Conservation (phyloP, 192 early-diverging fungal genomes). For the Helicostylum pulchrum region DNA sequence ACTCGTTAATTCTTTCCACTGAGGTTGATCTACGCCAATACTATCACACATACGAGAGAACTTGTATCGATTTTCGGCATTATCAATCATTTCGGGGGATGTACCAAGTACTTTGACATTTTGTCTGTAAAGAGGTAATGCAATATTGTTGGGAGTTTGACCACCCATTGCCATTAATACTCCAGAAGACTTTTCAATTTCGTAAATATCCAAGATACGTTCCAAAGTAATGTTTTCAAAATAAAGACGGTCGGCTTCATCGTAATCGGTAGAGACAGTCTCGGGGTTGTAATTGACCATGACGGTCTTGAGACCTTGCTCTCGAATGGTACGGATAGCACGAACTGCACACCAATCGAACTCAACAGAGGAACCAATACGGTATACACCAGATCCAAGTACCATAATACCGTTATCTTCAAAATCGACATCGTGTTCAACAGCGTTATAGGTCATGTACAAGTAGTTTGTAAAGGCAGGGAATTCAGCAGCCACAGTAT, state of each 20-base stretch:
- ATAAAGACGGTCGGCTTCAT: constrained; percentile 97
- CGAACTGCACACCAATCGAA: constrained; percentile 99
- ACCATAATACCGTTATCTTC: constrained; percentile 96
- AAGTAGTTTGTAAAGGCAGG: constrained; percentile 97
- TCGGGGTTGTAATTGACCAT: constrained; percentile 99
- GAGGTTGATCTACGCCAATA: constrained; percentile 95
- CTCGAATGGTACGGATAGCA: constrained; percentile 90
- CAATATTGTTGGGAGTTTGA: constrained; percentile 98
- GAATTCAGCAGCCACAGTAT: constrained; percentile 98
- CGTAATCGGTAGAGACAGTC: constrained; percentile 99
- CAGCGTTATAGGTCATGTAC: constrained; percentile 96
- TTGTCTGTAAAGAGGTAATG: constrained; percentile 83
- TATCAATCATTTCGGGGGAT: constrained; percentile 95
- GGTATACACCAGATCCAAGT: constrained; percentile 95
- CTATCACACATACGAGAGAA: constrained; percentile 96
- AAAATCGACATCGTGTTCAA: constrained; percentile 88
- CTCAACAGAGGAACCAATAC: constrained; percentile 97
- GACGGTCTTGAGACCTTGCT: constrained; percentile 85
- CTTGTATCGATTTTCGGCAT: constrained; percentile 96
- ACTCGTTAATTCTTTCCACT: constrained; percentile 94
- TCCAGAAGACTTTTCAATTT: constrained; percentile 81
- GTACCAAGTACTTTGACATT: constrained; percentile 95
- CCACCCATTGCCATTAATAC: constrained; percentile 96
- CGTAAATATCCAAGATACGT: constrained; percentile 95
- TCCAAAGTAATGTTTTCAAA: constrained; percentile 95